Evolutionary conservation across 208 protist genomes (phyloP).

Genomic region (Acanthamoeba rhysodes): DNA sequence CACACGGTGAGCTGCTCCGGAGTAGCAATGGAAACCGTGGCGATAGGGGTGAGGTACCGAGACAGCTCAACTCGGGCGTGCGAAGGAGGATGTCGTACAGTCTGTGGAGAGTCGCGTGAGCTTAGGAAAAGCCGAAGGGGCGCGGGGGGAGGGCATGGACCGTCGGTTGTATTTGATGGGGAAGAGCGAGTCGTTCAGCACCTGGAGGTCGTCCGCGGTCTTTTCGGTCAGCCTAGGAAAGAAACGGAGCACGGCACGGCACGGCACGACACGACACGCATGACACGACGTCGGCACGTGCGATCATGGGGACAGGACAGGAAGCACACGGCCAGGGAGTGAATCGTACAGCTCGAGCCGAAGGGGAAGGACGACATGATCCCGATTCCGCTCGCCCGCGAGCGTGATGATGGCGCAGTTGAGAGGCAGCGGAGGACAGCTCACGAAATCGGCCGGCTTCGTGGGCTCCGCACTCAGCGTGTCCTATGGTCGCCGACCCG

Average conservation of each 20-base stretch:
- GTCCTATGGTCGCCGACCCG: too few relatives aligned
- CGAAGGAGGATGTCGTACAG: constrained; percentile 5
- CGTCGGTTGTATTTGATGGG: background rate
- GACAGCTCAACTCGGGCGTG: background rate
- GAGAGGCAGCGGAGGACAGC: constrained; percentile 12
- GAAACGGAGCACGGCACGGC: too few relatives aligned
- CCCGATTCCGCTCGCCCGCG: background rate
- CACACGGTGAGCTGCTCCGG: background rate
- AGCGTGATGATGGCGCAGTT: constrained; percentile 8
- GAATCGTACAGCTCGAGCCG: background rate
- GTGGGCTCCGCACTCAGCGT: background rate
- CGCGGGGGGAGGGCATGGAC: background rate
- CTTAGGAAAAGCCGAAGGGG: background rate
- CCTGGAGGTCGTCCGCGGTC: background rate
- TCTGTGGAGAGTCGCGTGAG: background rate
- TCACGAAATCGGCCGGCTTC: constrained; percentile 17
- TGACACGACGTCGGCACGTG: too few relatives aligned
- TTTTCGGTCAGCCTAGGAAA: background rate
- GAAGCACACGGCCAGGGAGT: background rate
- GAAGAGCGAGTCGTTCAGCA: constrained; percentile 11
- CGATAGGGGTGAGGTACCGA: background rate
- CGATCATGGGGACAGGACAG: background rate
- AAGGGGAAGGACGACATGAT: background rate
- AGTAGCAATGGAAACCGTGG: too few relatives aligned
- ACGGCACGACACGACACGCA: too few relatives aligned